phyloP scores from a whole-genome alignment of 1,284 basidiomycete genomes.

The Melampsora abietis-canadensis region DNA sequence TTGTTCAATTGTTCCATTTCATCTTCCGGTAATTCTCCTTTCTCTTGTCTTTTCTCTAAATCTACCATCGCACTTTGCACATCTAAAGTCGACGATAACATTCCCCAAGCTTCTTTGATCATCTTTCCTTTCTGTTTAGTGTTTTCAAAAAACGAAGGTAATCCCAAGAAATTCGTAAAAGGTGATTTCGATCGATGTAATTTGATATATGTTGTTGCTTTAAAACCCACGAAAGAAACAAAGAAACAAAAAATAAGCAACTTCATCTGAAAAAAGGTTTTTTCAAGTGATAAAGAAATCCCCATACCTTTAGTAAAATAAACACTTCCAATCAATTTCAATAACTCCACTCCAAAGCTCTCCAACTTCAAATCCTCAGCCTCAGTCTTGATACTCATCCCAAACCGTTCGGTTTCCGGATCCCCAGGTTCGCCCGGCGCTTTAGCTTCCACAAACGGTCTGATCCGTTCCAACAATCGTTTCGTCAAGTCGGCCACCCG shows the following conservation, averaged over 20 bases:
- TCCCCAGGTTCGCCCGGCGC: constrained; percentile 50
- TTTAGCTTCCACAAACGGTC: constrained; percentile 84
- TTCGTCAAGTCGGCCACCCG: constrained; percentile 61
- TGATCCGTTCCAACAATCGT: constrained; percentile 76
- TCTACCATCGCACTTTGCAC: constrained; percentile 65
- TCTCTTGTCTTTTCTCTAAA: constrained; percentile 65
- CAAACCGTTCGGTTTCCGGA: constrained; percentile 56
- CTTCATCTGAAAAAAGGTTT: neutral
- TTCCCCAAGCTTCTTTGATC: constrained; percentile 89
- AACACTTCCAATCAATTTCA: constrained; percentile 51
- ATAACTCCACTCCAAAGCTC: constrained; percentile 92
- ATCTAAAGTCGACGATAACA: constrained; percentile 76
- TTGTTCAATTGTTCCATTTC: constrained; percentile 76
- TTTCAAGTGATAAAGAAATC: neutral
- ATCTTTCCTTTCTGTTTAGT: constrained; percentile 76
- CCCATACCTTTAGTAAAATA: constrained; percentile 36
- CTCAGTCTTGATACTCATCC: constrained; percentile 73
- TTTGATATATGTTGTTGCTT: constrained; percentile 88
- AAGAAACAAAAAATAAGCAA: neutral
- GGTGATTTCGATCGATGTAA: constrained; percentile 50
- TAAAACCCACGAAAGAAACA: constrained; percentile 61
- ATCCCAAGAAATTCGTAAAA: constrained; percentile 78
- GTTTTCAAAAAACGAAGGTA: constrained; percentile 84
- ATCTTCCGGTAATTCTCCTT: constrained; percentile 56
- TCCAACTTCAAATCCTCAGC: constrained; percentile 96